phyloP scores from a whole-genome alignment of 139 green algal genomes.

The Chlamydomonas eustigma region DNA sequence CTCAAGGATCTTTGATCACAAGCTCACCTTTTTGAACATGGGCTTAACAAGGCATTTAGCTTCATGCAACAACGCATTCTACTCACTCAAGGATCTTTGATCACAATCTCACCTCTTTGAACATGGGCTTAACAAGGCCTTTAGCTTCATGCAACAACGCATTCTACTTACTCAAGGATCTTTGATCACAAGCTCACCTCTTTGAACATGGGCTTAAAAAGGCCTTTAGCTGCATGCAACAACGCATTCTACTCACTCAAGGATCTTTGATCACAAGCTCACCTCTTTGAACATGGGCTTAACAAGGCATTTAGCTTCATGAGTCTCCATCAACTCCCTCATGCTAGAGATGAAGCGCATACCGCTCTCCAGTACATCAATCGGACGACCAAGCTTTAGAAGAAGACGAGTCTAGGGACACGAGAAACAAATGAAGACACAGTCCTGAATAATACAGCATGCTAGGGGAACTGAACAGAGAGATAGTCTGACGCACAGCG shows the following conservation, averaged over 20 bases:
- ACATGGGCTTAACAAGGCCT: neutral
- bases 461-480: too few relatives aligned
- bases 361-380: conserved; percentile 67
- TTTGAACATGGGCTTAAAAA: conserved; percentile 42
- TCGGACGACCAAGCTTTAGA: conserved; percentile 32
- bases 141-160: too few relatives aligned
- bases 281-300: neutral
- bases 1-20: too few relatives aligned
- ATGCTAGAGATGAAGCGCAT: conserved; percentile 61
- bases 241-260: too few relatives aligned
- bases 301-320: conserved; percentile 8
- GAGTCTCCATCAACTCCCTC: conserved; percentile 30
- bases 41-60: too few relatives aligned
- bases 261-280: too few relatives aligned
- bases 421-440: neutral
- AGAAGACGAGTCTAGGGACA: conserved; percentile 34
- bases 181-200: conserved; percentile 33
- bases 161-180: too few relatives aligned
- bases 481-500: too few relatives aligned
- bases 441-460: too few relatives aligned
- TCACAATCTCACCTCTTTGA: neutral
- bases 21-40: too few relatives aligned
- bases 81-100: too few relatives aligned
- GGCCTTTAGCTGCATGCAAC: neutral
- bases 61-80: too few relatives aligned